Conservation (phyloP, 2,329 filamentous ascomycete species). For the Dothistroma pini region DNA sequence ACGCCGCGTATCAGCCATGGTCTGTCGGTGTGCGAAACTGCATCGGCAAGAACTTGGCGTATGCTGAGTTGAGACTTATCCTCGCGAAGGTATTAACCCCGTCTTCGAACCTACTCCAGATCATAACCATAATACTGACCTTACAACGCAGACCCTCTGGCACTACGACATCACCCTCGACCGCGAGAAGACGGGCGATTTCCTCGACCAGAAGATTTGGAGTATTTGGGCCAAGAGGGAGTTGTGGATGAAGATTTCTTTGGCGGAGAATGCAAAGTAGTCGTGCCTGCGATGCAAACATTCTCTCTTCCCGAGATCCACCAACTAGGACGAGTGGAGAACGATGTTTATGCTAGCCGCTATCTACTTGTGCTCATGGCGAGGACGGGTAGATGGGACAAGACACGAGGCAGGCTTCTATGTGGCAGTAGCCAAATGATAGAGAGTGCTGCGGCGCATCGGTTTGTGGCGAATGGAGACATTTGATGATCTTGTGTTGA, state of each 20-base stretch:
- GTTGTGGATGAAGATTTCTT: not conserved
- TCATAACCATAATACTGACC: not conserved
- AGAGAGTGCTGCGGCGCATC: not conserved
- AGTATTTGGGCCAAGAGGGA: slow-evolving; percentile 2
- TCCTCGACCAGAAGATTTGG: slow-evolving; percentile 2
- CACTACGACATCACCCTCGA: not conserved
- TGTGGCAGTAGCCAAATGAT: not conserved
- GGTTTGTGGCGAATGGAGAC: not conserved
- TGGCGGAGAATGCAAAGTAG: slow-evolving; percentile 4
- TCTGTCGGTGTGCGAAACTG: not conserved
- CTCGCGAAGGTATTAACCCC: not conserved
- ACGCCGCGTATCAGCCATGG: not conserved
- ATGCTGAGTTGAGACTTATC: not conserved
- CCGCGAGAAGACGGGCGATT: not conserved
- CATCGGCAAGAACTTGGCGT: not conserved
- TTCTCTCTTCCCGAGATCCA: not conserved
- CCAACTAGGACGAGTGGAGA: too few relatives aligned
- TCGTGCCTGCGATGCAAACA: not conserved
- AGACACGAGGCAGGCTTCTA: not conserved
- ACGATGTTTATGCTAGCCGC: not conserved
- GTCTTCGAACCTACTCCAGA: not conserved
- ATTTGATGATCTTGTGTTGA: not conserved
- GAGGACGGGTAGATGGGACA: not conserved
- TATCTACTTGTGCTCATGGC: not conserved
- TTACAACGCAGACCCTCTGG: not conserved